Evolutionary conservation across 176 grass and related monocot species (phyloP).

Genomic region (Paspalum vaginatum): DNA sequence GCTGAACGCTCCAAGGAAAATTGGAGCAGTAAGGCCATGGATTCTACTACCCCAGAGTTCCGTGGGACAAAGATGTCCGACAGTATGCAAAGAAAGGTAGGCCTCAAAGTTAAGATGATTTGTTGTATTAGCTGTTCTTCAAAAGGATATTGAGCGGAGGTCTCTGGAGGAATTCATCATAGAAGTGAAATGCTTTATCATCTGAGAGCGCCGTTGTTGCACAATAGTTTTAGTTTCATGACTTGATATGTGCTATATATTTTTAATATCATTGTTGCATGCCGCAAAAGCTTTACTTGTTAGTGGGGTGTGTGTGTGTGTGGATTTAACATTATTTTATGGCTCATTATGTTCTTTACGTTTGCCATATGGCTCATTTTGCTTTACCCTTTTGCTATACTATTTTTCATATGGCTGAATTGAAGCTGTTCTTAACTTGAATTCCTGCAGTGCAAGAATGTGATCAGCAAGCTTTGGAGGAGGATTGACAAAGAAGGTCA

Average conservation of each 20-base stretch:
- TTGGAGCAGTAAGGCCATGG: constrained; percentile 62
- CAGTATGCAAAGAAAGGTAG: constrained; percentile 94
- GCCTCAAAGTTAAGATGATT: constrained; percentile 10
- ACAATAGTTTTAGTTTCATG: neutral
- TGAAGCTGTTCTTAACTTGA: constrained; percentile 15
- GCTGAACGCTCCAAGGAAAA: constrained; percentile 63
- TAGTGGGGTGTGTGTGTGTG: neutral
- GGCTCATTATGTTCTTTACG: constrained; percentile 4
- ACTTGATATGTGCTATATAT: neutral
- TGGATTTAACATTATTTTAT: constrained; percentile 26
- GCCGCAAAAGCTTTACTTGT: neutral
- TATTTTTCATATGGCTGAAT: neutral
- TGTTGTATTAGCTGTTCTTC: neutral
- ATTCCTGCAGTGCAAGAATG: constrained; percentile 92
- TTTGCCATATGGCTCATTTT: neutral
- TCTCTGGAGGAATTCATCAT: constrained; percentile 2
- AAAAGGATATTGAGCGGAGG: neutral
- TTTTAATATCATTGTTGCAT: neutral
- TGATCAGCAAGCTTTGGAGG: constrained; percentile 96
- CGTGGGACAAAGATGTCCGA: constrained; percentile 82
- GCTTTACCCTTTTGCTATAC: constrained; percentile 1
- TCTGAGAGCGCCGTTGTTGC: constrained; percentile 9
- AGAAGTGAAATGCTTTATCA: constrained; percentile 24
- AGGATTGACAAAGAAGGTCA: constrained; percentile 91
- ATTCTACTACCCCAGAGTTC: constrained; percentile 44